Conservation (phyloP, 148 eudicot genomes). For the Heliosperma pusillum region DNA sequence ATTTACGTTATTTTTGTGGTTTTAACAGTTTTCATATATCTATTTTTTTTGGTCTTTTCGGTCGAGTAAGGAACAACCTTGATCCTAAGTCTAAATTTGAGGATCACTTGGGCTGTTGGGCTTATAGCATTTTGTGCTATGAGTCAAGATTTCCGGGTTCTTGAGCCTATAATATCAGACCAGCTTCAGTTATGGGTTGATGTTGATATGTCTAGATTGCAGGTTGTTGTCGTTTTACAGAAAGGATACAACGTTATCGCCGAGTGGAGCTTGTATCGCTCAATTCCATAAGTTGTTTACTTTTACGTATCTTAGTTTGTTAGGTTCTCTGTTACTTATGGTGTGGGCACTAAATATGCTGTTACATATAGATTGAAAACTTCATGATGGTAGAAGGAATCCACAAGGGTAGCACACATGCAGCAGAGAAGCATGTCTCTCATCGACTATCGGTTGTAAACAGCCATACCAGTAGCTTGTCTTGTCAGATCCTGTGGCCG, state of each 20-base stretch:
- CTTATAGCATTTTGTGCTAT: not conserved
- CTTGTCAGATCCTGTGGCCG: conserved; percentile 2
- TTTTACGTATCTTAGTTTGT: not conserved
- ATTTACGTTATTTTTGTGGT: not conserved
- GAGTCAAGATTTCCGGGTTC: not conserved
- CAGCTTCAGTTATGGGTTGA: not conserved
- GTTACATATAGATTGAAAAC: not conserved
- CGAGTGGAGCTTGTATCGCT: conserved; percentile 7
- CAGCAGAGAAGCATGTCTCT: not conserved
- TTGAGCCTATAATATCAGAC: not conserved
- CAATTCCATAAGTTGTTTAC: not conserved
- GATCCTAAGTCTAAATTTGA: not conserved
- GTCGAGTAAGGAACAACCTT: not conserved
- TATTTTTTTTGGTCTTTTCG: not conserved
- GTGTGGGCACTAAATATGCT: not conserved
- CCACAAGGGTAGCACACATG: not conserved
- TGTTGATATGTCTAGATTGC: not conserved
- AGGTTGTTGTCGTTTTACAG: not conserved
- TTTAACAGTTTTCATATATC: not conserved
- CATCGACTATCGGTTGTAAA: not conserved
- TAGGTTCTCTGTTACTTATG: not conserved
- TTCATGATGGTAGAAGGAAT: not conserved
- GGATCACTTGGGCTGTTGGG: not conserved
- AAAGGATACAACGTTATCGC: too few species aligned
- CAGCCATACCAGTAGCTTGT: not conserved